These are phyloP conservation scores for Serendipita indica DNA, from an alignment of 768 basidiomycete genomes.

Conservation along the genomic window DNA sequence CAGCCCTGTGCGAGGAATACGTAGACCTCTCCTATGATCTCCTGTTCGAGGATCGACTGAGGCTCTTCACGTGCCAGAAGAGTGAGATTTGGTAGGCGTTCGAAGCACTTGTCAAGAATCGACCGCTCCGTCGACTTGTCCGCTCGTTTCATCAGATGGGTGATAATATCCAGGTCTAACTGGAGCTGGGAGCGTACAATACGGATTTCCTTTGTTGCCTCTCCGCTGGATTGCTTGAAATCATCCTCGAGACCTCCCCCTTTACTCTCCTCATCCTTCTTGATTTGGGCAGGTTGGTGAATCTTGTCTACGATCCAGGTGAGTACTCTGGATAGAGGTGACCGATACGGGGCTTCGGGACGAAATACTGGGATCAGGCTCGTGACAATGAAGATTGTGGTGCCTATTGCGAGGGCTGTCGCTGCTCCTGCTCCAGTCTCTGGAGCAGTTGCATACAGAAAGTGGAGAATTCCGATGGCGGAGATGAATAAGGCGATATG, in stretches of 20 bases:
- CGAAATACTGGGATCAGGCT: background rate
- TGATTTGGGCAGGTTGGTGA: background rate
- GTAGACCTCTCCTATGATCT: background rate
- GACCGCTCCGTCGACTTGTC: constrained; percentile 5
- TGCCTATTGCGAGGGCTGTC: background rate
- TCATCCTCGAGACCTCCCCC: background rate
- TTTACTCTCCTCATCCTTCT: background rate
- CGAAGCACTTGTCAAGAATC: background rate
- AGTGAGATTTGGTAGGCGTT: background rate
- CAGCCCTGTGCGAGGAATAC: background rate
- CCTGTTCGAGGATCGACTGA: background rate
- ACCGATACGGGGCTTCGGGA: background rate
- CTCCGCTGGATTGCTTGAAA: background rate
- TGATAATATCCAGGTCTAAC: background rate
- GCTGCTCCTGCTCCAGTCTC: constrained; percentile 9
- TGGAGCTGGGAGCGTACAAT: background rate
- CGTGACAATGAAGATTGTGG: background rate
- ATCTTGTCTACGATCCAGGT: background rate
- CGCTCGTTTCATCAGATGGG: background rate
- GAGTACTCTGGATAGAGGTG: background rate
- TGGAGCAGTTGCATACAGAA: constrained; percentile 13
- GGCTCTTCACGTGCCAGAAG: background rate
- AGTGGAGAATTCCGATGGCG: constrained; percentile 15
- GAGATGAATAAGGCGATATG: constrained; percentile 17
- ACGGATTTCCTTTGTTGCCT: background rate